phyloP scores from a whole-genome alignment of 441 rosid species.

The Populus hybrid region DNA sequence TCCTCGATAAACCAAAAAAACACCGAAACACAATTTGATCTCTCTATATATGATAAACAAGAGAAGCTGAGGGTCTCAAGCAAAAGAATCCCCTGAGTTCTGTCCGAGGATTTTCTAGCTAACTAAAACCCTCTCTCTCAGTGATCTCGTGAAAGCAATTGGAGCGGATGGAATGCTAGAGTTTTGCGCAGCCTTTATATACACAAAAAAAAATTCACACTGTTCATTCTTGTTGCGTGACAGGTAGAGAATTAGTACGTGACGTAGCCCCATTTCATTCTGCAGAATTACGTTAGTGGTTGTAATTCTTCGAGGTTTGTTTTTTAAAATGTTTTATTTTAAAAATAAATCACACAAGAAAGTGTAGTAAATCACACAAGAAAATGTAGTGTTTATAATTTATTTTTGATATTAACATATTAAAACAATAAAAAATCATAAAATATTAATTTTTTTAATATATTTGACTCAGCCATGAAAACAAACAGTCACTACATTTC shows the following conservation, averaged over 20 bases:
- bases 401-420: too few relatives aligned
- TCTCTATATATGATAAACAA: background rate
- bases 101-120: background rate
- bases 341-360: too few relatives aligned
- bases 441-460: background rate
- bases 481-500: background rate
- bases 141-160: slow-evolving; percentile 22
- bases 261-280: slow-evolving; percentile 51
- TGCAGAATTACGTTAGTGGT: slow-evolving; percentile 9
- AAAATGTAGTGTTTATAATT: too few relatives aligned
- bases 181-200: slow-evolving; percentile 9
- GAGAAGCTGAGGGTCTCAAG: slow-evolving; percentile 20
- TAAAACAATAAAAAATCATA: too few relatives aligned
- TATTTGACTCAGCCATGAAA: too few relatives aligned
- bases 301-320: too few relatives aligned
- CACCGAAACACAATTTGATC: background rate
- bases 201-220: background rate
- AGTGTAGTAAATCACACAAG: too few relatives aligned
- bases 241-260: slow-evolving; percentile 42
- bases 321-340: too few relatives aligned
- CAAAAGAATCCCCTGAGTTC: slow-evolving; percentile 39
- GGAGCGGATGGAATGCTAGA: background rate
- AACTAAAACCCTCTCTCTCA: background rate
- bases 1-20: background rate
- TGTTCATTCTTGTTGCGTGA: background rate